A percentile compares a stretch with the other conserved stretches of the same genome.
Conservation (phyloP, 2,329 filamentous ascomycete genomes). For the Aureobasidium musti region DNA sequence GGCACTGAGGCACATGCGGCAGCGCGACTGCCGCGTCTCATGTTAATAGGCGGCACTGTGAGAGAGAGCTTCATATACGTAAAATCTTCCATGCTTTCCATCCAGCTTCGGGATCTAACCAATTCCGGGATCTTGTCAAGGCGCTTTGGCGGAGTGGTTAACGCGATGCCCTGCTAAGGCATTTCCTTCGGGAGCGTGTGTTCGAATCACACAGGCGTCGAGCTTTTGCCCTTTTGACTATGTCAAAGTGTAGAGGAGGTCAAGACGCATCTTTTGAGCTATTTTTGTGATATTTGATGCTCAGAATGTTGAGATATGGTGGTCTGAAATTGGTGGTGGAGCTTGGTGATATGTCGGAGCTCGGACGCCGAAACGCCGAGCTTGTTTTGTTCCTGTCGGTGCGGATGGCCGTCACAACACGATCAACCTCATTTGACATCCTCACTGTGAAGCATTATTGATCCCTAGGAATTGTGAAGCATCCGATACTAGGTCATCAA, state of each 20-base stretch:
- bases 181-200: conserved; percentile 48
- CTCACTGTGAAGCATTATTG: background rate
- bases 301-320: background rate
- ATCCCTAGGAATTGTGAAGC: background rate
- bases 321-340: background rate
- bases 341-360: background rate
- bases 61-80: background rate
- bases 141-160: conserved; percentile 31
- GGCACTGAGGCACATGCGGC: no score
- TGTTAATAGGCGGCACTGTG: no score
- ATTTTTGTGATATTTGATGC: background rate
- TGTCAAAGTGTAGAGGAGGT: background rate
- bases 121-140: background rate
- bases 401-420: no score
- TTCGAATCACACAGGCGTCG: conserved; percentile 48
- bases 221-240: background rate
- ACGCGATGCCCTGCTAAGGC: conserved; percentile 35
- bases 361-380: background rate
- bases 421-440: no score
- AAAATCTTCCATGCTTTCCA: background rate
- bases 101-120: background rate
- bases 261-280: background rate
- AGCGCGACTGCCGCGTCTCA: no score
- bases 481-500: background rate
- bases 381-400: background rate